These are phyloP conservation scores for Corylus avellana DNA, from an alignment of 306 rosid genomes.

Conservation along the genomic window DNA sequence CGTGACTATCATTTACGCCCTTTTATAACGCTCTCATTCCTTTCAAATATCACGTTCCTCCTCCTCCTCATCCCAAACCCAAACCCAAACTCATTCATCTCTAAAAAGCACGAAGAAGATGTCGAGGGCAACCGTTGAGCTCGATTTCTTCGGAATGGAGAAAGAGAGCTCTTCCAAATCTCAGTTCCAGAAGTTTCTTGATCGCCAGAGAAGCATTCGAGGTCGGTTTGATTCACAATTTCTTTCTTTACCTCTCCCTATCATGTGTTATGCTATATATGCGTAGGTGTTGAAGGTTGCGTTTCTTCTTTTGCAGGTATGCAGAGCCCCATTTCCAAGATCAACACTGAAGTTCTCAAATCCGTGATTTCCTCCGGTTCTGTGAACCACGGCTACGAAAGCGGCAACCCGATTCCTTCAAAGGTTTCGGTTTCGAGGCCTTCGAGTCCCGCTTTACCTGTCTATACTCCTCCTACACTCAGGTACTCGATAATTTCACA, in stretches of 20 bases:
- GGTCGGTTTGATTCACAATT: conserved; percentile 9
- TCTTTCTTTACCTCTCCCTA: not conserved
- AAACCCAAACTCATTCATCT: not conserved
- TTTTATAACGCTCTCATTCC: not conserved
- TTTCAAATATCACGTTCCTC: too few relatives aligned
- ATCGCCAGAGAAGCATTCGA: conserved; percentile 43
- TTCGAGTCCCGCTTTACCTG: conserved; percentile 31
- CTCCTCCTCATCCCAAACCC: not conserved
- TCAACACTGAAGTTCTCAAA: conserved; percentile 48
- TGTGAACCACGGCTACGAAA: not conserved
- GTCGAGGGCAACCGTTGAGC: conserved; percentile 38
- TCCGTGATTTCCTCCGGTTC: conserved; percentile 33
- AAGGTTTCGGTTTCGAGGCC: conserved; percentile 16
- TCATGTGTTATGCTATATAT: not conserved
- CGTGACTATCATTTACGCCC: conserved; percentile 22
- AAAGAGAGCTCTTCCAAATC: conserved; percentile 29
- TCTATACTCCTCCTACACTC: conserved; percentile 13
- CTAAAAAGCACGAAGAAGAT: not conserved
- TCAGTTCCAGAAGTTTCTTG: conserved; percentile 48
- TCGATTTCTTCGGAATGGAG: conserved; percentile 48
- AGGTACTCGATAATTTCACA: conserved; percentile 1
- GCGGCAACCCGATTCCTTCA: not conserved
- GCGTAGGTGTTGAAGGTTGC: not conserved
- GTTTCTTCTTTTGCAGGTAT: conserved; percentile 6
- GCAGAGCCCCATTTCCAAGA: conserved; percentile 41